Conservation (phyloP, 805 yeast genomes). For the Jamesozyma piceae region DNA sequence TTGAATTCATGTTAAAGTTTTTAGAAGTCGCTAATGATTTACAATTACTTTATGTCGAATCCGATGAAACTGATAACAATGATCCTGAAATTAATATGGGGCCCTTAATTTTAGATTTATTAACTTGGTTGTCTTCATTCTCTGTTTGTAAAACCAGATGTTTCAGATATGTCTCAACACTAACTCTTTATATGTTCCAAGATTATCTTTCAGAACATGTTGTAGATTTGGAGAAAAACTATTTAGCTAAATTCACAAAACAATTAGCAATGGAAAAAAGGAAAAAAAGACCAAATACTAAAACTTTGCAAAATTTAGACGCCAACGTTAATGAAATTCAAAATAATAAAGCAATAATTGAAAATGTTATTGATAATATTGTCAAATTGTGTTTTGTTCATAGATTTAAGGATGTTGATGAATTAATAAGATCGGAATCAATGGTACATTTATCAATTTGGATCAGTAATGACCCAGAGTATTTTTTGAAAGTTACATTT, state of each 20-base stretch:
- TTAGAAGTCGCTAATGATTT: constrained; percentile 49
- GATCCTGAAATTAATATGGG: constrained; percentile 27
- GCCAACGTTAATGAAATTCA: constrained; percentile 35
- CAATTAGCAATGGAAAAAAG: constrained; percentile 32
- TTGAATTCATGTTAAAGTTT: constrained; percentile 46
- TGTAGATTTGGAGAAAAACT: constrained; percentile 29
- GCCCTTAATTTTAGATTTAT: constrained; percentile 36
- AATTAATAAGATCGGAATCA: constrained; percentile 61
- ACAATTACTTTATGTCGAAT: constrained; percentile 43
- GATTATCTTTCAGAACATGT: constrained; percentile 47
- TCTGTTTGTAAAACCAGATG: constrained; percentile 64
- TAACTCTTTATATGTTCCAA: constrained; percentile 50
- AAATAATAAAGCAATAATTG: constrained; percentile 43
- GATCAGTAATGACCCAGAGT: constrained; percentile 63
- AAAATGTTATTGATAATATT: constrained; percentile 54
- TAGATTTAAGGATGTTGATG: constrained; percentile 74
- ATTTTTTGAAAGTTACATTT: constrained; percentile 58
- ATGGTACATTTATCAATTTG: constrained; percentile 54
- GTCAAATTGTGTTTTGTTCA: constrained; percentile 59
- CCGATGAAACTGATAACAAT: constrained; percentile 21
- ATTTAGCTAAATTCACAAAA: constrained; percentile 32
- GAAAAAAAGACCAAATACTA: constrained; percentile 31
- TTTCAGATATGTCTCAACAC: constrained; percentile 58
- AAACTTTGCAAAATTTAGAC: constrained; percentile 40
- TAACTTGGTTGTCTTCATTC: constrained; percentile 70